Evolutionary conservation across 495 filamentous ascomycete genomes (phyloP), one percentile per base, ranked within the genome.

Genomic region (Extremus antarcticus): DNA sequence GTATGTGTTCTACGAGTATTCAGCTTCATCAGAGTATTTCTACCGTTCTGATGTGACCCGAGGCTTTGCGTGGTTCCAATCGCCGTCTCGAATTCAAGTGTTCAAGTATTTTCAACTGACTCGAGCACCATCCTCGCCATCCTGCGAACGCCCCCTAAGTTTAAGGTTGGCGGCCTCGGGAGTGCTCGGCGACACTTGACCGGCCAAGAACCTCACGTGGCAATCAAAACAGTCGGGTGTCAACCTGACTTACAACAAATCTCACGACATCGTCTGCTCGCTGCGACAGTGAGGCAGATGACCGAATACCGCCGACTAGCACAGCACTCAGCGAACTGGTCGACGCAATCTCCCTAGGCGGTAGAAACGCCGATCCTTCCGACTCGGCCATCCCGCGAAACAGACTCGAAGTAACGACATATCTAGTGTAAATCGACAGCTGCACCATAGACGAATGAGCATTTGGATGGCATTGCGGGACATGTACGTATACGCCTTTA

Each of bases 391-490:
- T n/a, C n/a, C n/a, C n/a, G n/a, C n/a, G n/a, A n/a, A 35, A 13
- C 4, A 4, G 29, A 35, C 29, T 35, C 29, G 29, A 35, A 35
- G 29, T 35, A 35, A 35, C 29, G 29, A 35, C 29, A 13, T 35
- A 35, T 13, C 29, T 35, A 4, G 29, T 7, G 4, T 35, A 7
- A 45, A 9, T 45, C 41, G n/a, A 4, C 41, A 3, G 19, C 41
- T 45, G 41, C 17, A n/a, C 7, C 17, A 17, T n/a, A 45, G 4
- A 45, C 19, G 41, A n/a, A n/a, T n/a, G n/a, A 45, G 19, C 16
- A 45, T 45, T 45, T 45, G 29, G 41, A 45, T 45, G 46, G 46
- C 46, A 7, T 48, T 48, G 46, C 46, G 23, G 46, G 46, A 16
- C 46, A 48, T 48, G 46, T 48, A 25, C 10, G 46, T 48, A 46